phyloP scores from a whole-genome alignment of 192 early-diverging fungal species.

The Backusella psychrophila region DNA sequence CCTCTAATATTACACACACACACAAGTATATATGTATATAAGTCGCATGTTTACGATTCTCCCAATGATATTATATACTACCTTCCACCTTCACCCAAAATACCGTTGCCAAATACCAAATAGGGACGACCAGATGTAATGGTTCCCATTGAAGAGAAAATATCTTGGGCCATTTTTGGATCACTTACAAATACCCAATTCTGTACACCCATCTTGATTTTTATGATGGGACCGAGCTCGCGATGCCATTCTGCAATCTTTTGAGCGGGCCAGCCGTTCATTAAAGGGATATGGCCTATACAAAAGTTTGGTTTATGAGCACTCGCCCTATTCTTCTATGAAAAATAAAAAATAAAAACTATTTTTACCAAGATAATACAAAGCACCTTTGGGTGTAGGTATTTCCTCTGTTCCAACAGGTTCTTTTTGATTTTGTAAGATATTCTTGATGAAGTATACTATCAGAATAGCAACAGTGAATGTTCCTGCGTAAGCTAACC shows the following conservation, averaged over 20 bases:
- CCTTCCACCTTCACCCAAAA: conserved; percentile 6
- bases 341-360: not conserved
- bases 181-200: conserved; percentile 13
- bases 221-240: not conserved
- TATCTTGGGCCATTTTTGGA: conserved; percentile 7
- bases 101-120: conserved; percentile 1
- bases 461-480: no score
- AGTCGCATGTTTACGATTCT: not conserved
- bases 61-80: not conserved
- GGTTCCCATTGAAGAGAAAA: not conserved
- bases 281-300: conserved; percentile 1
- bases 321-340: not conserved
- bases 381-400: not conserved
- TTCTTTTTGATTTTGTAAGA: no score
- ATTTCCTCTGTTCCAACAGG: not conserved
- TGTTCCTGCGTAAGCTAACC: no score
- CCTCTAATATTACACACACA: not conserved
- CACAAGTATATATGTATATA: no score
- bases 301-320: not conserved
- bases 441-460: no score
- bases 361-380: conserved; percentile 1
- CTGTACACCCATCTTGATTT: conserved; percentile 9
- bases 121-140: conserved; percentile 1
- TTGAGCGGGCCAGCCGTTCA: not conserved
- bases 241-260: not conserved